phyloP scores from a whole-genome alignment of 2,329 filamentous ascomycete genomes.

The Arthrobotrys iridis region DNA sequence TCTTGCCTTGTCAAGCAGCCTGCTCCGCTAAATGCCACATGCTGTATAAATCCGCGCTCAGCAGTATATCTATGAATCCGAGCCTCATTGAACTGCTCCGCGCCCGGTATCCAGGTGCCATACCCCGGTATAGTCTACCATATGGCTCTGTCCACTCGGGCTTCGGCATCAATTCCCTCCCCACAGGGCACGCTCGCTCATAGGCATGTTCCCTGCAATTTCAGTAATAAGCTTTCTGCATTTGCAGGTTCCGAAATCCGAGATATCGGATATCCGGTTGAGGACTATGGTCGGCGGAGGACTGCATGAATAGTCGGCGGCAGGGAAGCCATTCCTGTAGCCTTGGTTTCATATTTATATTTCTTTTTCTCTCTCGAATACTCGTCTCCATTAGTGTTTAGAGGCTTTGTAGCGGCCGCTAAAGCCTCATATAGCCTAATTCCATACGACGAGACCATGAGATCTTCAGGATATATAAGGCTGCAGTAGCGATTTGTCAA shows the following conservation, averaged over 20 bases:
- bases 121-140: conserved; percentile 19
- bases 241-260: conserved; percentile 40
- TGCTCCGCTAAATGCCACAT: no score
- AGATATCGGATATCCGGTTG: conserved; percentile 35
- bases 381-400: not conserved
- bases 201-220: conserved; percentile 33
- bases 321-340: not conserved
- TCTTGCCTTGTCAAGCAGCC: no score
- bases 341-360: conserved; percentile 1
- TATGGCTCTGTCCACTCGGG: conserved; percentile 30
- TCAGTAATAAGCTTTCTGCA: conserved; percentile 40
- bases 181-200: conserved; percentile 15
- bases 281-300: not conserved
- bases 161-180: conserved; percentile 28
- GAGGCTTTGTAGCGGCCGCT: not conserved
- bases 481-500: conserved; percentile 26
- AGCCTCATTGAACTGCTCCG: not conserved
- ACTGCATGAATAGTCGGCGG: not conserved
- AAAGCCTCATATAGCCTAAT: not conserved
- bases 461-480: conserved; percentile 1
- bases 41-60: no score
- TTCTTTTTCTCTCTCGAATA: not conserved
- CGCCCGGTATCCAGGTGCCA: conserved; percentile 23
- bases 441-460: not conserved
- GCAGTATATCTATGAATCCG: not conserved